Evolutionary conservation across 306 rosid species (phyloP), one percentile per base, ranked within the genome.

Genomic region (Quercus berberidifolia): DNA sequence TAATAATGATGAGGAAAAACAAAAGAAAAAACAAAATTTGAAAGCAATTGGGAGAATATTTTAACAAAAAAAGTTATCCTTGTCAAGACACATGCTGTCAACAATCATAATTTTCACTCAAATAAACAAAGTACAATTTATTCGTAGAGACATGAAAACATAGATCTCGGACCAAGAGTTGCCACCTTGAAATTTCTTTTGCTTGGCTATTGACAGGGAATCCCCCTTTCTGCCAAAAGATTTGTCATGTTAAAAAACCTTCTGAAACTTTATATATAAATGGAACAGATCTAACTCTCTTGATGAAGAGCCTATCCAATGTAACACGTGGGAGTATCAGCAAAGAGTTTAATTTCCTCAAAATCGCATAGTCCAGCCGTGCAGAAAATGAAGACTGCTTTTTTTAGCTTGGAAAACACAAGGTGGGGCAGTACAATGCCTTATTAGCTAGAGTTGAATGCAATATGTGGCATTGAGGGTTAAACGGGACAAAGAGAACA

Each of bases 31-130:
- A 41, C 25, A 20, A 26, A 71, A 76, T 59, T 30, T 5, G 25
- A 54, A 62, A 79, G 73, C 68, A 56, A 41, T 41, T 8, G 46
- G 46, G 46, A 41, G 46, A 78, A 79, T 79, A 76, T 77, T 77
- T 64, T 62, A 79, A 68, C 58, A 23, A 57, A 65, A 65, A 77
- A 49, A 52, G 54, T 18, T 13, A 52, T 80, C 76, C 55, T 57
- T 83, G 89, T 73, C 73, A 54, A 74, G 76, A 76, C 74, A 58
- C 31, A 77, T 74, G 78, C 30, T 43, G 71, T 73, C 76, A 80
- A 64, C 38, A 60, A 62, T 28, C 43, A 31, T 58, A 21, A 21
- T 49, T 12, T 49, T 11, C 54, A 49, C 15, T 49, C 54, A 49
- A 49, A 12, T 49, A 49, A 10, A 49, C 54, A 12, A 3, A 49